A percentile compares a stretch with the other conserved stretches of the same genome.
phyloP scores from a whole-genome alignment of 2,329 filamentous ascomycete genomes.

The Zymoseptoria tritici region DNA sequence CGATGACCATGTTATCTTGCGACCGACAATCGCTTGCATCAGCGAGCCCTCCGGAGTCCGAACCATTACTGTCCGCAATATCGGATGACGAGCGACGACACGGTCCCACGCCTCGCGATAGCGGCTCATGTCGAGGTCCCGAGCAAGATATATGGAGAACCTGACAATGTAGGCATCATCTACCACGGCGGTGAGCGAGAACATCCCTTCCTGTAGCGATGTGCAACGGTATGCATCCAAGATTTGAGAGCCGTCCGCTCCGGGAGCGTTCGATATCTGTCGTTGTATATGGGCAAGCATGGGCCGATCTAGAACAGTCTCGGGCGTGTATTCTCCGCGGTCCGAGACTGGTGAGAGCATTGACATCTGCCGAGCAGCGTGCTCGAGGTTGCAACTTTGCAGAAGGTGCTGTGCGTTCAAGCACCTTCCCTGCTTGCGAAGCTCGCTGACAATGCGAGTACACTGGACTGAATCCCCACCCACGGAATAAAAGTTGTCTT shows the following conservation, averaged over 20 bases:
- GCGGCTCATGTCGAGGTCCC: constrained; percentile 25
- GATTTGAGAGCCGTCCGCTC: constrained; percentile 19
- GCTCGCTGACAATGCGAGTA: too few relatives aligned
- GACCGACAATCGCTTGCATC: constrained; percentile 21
- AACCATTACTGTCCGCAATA: constrained; percentile 32
- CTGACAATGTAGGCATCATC: constrained; percentile 48
- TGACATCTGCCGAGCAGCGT: not conserved
- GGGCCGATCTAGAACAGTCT: not conserved
- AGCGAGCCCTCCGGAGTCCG: constrained; percentile 4
- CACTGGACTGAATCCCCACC: too few relatives aligned
- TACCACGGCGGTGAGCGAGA: constrained; percentile 47
- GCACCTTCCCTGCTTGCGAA: constrained; percentile 31
- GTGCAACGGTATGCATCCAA: constrained; percentile 45
- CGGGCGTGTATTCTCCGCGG: not conserved
- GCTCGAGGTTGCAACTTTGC: not conserved
- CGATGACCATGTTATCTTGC: too few relatives aligned
- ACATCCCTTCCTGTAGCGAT: constrained; percentile 28
- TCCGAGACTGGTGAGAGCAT: too few relatives aligned
- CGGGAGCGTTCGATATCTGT: constrained; percentile 3
- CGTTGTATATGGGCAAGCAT: not conserved
- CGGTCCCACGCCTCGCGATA: constrained; percentile 33
- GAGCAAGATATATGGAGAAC: not conserved
- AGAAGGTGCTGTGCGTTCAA: constrained; percentile 32
- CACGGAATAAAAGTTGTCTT: constrained; percentile 35
- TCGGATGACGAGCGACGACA: constrained; percentile 25